Evolutionary conservation across 2,329 filamentous ascomycete genomes (phyloP).

Genomic region (Arthrobotrys sinensis): DNA sequence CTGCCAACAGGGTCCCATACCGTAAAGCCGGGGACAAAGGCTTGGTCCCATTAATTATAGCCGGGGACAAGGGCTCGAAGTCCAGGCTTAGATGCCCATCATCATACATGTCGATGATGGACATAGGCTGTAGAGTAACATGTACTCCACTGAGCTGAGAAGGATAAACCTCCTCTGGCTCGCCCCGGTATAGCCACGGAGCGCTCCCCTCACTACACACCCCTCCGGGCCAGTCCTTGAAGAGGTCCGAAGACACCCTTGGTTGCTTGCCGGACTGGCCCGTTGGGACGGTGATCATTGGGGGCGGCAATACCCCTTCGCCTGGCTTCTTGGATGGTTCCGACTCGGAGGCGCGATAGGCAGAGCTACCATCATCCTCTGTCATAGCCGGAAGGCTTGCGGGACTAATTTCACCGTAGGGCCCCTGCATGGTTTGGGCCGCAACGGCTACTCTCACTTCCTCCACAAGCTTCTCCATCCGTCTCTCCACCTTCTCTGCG

Average conservation of each 20-base stretch:
- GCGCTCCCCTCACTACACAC: too few relatives aligned
- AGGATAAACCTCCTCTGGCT: too few relatives aligned
- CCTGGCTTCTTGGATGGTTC: neutral
- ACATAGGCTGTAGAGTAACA: neutral
- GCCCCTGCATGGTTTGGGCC: neutral
- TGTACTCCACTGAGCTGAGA: too few relatives aligned
- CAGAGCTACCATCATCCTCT: neutral
- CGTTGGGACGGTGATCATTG: too few relatives aligned
- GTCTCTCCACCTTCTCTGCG: neutral
- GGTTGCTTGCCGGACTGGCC: too few relatives aligned
- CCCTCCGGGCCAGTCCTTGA: too few relatives aligned
- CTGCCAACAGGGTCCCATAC: neutral
- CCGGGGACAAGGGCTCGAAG: neutral
- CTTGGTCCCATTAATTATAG: too few relatives aligned
- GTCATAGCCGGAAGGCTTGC: constrained; percentile 1
- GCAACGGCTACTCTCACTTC: neutral
- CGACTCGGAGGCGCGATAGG: constrained; percentile 5
- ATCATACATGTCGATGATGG: constrained; percentile 2
- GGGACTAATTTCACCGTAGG: too few relatives aligned
- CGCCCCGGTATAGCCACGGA: too few relatives aligned
- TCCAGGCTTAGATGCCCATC: neutral
- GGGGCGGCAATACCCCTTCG: too few relatives aligned
- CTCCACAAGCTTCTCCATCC: constrained; percentile 14
- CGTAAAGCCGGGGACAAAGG: neutral
- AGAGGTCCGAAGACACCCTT: too few relatives aligned